These are phyloP conservation scores for Candida krabiensis DNA, from an alignment of 805 yeast genomes.

Conservation along the genomic window DNA sequence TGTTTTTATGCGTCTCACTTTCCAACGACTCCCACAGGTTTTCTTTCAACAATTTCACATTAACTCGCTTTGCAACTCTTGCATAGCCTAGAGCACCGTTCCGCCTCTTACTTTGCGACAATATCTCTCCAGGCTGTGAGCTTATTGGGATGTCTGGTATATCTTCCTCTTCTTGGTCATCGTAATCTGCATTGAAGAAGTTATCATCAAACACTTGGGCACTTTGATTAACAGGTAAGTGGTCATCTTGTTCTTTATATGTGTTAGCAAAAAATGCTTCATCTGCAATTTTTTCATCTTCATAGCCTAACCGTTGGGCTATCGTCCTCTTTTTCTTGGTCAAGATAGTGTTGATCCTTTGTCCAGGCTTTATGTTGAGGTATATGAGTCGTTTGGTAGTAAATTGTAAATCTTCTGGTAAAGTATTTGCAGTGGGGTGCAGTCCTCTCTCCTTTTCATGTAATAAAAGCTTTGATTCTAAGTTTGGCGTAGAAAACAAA, in stretches of 20 bases:
- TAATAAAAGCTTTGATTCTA: constrained; percentile 21
- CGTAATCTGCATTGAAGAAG: constrained; percentile 30
- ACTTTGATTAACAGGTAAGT: constrained; percentile 11
- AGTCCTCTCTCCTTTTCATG: constrained; percentile 26
- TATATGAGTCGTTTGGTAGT: constrained; percentile 48
- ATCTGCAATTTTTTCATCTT: constrained; percentile 42
- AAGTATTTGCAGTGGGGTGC: constrained; percentile 27
- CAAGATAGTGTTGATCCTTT: constrained; percentile 28
- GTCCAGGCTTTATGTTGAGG: constrained; percentile 45
- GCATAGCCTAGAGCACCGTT: constrained; percentile 39
- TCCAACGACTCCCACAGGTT: constrained; percentile 45
- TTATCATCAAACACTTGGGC: constrained; percentile 12
- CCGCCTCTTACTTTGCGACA: constrained; percentile 20
- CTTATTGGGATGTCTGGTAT: constrained; percentile 24
- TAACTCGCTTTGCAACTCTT: constrained; percentile 48
- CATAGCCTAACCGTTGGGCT: constrained; percentile 17
- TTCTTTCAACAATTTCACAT: constrained; percentile 45
- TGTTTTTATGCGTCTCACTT: constrained; percentile 22
- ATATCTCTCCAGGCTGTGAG: constrained; percentile 18
- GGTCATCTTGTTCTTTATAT: constrained; percentile 35
- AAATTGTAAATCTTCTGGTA: constrained; percentile 53
- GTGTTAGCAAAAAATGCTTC: constrained; percentile 52
- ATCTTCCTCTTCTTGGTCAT: constrained; percentile 39
- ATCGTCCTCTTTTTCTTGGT: constrained; percentile 23
- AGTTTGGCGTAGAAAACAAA: constrained; percentile 27